These are phyloP conservation scores for Aspergillus hortae DNA, from an alignment of 2,329 filamentous ascomycete genomes.

Conservation along the genomic window DNA sequence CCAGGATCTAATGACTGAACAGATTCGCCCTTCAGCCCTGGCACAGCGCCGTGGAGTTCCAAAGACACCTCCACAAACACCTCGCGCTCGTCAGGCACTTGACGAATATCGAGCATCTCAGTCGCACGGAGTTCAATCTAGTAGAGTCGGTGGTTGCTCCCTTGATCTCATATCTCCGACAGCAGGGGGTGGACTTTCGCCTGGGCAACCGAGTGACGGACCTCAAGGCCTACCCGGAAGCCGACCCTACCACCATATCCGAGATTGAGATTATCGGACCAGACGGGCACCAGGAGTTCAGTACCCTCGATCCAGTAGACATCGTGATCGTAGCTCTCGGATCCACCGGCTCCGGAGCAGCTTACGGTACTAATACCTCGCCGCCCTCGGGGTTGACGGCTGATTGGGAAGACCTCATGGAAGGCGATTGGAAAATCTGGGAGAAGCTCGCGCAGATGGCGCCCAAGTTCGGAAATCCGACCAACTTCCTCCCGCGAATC, in stretches of 20 bases:
- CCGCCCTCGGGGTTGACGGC: conserved; percentile 13
- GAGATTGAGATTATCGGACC: conserved; percentile 19
- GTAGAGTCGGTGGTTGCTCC: conserved; percentile 8
- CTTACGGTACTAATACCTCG: conserved; percentile 28
- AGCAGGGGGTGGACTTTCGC: conserved; percentile 21
- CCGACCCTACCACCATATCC: conserved; percentile 23
- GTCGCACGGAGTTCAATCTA: not conserved
- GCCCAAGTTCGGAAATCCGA: conserved; percentile 32
- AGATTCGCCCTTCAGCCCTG: conserved; percentile 17
- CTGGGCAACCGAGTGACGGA: conserved; percentile 17
- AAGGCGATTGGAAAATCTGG: conserved; percentile 39
- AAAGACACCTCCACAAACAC: conserved; percentile 13
- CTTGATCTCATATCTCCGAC: conserved; percentile 16
- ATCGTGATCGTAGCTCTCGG: conserved; percentile 40
- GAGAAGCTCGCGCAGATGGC: conserved; percentile 30
- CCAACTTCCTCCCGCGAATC: conserved; percentile 30
- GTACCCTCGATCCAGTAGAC: conserved; percentile 29
- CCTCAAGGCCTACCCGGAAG: conserved; percentile 13
- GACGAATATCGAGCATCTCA: not conserved
- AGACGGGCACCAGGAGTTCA: not conserved
- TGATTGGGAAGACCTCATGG: conserved; percentile 16
- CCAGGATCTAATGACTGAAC: not conserved
- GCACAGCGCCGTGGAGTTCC: conserved; percentile 16
- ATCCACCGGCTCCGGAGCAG: conserved; percentile 33
- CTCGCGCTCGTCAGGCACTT: not conserved